A percentile compares a stretch with the other conserved stretches of the same genome.
phyloP scores from a whole-genome alignment of 139 green algal species.

The Tetradesmus obliquus region DNA sequence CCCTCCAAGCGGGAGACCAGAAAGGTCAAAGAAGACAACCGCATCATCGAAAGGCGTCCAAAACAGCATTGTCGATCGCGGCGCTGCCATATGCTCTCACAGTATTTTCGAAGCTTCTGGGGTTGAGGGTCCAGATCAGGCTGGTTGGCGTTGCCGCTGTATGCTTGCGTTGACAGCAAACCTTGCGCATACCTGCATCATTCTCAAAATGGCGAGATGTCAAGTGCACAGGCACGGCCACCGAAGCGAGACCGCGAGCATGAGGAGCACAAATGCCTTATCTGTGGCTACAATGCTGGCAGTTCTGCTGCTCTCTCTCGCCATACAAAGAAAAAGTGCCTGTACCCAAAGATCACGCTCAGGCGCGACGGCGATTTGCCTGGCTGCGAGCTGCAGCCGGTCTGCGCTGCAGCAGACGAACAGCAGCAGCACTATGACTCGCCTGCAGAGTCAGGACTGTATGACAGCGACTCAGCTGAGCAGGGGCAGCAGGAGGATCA shows the following conservation, averaged over 20 bases:
- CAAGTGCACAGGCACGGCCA: neutral
- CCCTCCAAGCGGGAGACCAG: neutral
- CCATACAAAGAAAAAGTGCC: neutral
- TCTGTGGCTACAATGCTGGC: neutral
- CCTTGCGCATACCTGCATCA: neutral
- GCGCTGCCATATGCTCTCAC: no score
- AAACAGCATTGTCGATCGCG: no score
- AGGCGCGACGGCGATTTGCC: neutral
- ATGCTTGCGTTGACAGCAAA: neutral
- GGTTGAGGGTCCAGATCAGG: neutral
- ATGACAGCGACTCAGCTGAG: no score
- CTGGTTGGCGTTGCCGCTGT: neutral
- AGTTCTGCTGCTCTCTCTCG: neutral
- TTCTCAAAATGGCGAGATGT: neutral
- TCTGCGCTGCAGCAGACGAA: neutral
- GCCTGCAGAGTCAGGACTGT: neutral
- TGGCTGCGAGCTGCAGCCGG: neutral
- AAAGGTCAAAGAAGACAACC: no score
- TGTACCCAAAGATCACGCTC: neutral
- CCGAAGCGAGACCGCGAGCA: neutral
- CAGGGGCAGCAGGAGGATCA: neutral
- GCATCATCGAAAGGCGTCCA: no score
- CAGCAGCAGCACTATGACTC: neutral
- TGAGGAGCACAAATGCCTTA: neutral
- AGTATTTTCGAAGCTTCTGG: neutral